Conservation (phyloP, 2,329 filamentous ascomycete genomes). For the Acephala macrosclerotiorum region DNA sequence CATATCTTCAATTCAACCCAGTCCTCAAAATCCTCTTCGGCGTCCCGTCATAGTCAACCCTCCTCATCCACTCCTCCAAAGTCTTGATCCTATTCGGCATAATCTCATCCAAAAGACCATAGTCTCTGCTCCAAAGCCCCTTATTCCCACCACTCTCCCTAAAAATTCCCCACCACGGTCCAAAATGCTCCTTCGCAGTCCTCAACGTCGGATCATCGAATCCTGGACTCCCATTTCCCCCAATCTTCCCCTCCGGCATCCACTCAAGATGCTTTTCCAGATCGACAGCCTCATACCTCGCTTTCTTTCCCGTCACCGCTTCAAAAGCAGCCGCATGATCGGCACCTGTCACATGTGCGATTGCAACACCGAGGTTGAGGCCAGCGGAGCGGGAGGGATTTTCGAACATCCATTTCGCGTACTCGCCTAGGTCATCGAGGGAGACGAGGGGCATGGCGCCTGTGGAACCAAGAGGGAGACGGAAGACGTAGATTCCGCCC, state of each 20-base stretch:
- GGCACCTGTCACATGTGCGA: constrained; percentile 50
- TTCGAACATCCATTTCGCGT: constrained; percentile 58
- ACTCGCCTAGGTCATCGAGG: constrained; percentile 55
- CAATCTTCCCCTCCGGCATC: constrained; percentile 31
- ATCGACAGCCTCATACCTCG: constrained; percentile 48
- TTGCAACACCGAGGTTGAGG: constrained; percentile 53
- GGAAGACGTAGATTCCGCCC: constrained; percentile 51
- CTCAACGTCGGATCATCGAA: constrained; percentile 43
- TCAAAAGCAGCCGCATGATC: constrained; percentile 52
- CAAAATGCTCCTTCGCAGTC: constrained; percentile 47
- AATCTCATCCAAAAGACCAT: constrained; percentile 58
- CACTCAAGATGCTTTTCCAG: constrained; percentile 44
- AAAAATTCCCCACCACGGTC: constrained; percentile 56
- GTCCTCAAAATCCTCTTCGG: constrained; percentile 17
- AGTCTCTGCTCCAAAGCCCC: constrained; percentile 54
- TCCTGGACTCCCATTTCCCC: constrained; percentile 41
- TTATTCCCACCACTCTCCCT: constrained; percentile 54
- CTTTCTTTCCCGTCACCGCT: constrained; percentile 51
- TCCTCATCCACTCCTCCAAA: constrained; percentile 56
- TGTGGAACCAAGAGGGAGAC: constrained; percentile 48
- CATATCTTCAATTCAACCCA: neutral
- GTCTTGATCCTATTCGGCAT: constrained; percentile 54
- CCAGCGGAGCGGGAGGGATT: constrained; percentile 52
- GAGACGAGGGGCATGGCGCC: constrained; percentile 51
- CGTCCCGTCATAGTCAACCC: constrained; percentile 29